Base-by-base conservation (phyloP, 176 grass and related monocot species). In the Raddia distichophylla region DNA sequence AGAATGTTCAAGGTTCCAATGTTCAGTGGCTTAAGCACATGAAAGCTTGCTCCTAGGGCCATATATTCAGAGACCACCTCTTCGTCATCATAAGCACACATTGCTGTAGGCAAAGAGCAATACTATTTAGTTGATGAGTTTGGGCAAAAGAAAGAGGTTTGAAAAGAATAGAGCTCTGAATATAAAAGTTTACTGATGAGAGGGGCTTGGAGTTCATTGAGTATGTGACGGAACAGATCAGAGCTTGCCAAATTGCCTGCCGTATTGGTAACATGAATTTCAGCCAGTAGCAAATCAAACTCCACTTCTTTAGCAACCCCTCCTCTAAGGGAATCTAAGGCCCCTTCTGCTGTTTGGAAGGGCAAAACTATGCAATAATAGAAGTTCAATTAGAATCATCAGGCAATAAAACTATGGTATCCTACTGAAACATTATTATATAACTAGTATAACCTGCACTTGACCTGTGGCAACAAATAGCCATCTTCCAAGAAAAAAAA, bases 241-340 rank as follows among this genome's bases (percentile, higher is more conserved):
- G 32, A 42, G 55, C 50, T 50, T 67, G 35, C 62, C n/a, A 67
- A 81, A 81, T 44, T 69, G 33, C 19, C n/a, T 32, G 45, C 14
- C 17, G 35, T 61, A 54, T 67, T 69, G 78, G 33, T 58, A 76
- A 74, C 17, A 61, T 61, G 71, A 48, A 82, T 71, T 61, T 87
- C 85, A 3, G 55, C 85, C 37, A 87, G 10, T 44, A 87, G 53
- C 54, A 87, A 87, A 87, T 87, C 71, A 81, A 82, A 53, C 33
- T 69, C 44, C 6, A 43, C 32, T 52, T 60, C 53, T 18, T 81
- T 68, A 81, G 62, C 62, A 81, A n/a, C 17, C 63, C 71, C 46
- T 4, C n/a, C 53, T 81, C 75, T 51, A 60, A 82, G 34, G 7
- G 73, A 75, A 87, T 81, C 63, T 50, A 87, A 47, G 71, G 85